A percentile compares a stretch with the other conserved stretches of the same genome.
phyloP scores from a whole-genome alignment of 805 yeast genomes.

The Ogataea ganodermae region DNA sequence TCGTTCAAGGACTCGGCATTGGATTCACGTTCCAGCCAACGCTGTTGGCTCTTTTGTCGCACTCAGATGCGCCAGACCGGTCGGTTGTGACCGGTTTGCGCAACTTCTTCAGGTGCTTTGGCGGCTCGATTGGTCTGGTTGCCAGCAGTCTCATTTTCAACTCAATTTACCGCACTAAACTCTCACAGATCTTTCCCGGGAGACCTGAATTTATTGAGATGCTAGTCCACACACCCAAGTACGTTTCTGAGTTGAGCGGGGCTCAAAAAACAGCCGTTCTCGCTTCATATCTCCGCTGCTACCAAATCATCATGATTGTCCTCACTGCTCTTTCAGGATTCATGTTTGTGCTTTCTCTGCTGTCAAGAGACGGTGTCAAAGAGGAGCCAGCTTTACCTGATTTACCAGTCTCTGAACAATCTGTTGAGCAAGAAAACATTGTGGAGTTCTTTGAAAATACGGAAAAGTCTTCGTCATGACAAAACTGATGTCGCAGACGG shows the following conservation, averaged over 20 bases:
- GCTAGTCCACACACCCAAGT: not conserved
- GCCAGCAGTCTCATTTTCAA: slow-evolving; percentile 18
- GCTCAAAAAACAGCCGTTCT: slow-evolving; percentile 7
- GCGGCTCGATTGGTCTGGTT: slow-evolving; percentile 55
- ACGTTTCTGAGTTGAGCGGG: not conserved
- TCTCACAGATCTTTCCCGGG: not conserved
- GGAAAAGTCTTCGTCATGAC: not conserved
- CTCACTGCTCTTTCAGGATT: slow-evolving; percentile 19
- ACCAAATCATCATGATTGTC: slow-evolving; percentile 15
- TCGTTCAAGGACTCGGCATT: slow-evolving; percentile 42
- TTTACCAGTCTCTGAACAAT: not conserved
- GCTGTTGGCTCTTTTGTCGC: slow-evolving; percentile 51
- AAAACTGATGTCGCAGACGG: not conserved
- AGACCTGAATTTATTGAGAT: not conserved
- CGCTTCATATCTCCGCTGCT: slow-evolving; percentile 14
- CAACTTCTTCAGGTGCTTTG: slow-evolving; percentile 54
- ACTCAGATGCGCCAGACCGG: slow-evolving; percentile 47
- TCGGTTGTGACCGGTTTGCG: slow-evolving; percentile 56
- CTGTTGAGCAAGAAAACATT: not conserved
- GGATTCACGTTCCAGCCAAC: slow-evolving; percentile 54
- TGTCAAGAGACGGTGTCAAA: slow-evolving; percentile 11
- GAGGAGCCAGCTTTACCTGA: slow-evolving; percentile 5
- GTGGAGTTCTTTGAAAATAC: not conserved
- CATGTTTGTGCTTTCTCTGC: slow-evolving; percentile 19
- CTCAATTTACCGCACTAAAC: slow-evolving; percentile 8